A percentile compares a stretch with the other conserved stretches of the same genome.
Evolutionary conservation across 2,329 filamentous ascomycete genomes (phyloP).

Genomic region (Phaeosphaeria sp.): DNA sequence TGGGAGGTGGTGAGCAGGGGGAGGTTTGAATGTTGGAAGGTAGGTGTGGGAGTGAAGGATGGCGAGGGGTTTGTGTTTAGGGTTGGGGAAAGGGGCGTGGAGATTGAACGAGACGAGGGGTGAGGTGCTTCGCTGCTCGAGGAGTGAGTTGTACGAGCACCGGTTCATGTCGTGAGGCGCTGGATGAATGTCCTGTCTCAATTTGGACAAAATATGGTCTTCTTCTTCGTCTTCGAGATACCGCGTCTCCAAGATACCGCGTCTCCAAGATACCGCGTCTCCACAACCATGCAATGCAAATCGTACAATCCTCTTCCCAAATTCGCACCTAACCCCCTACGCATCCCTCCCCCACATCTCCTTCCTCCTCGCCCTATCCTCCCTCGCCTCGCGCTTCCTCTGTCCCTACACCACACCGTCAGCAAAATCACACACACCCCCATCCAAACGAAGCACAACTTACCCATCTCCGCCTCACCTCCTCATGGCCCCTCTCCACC

Average conservation of each 20-base stretch:
- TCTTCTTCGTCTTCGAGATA: background rate
- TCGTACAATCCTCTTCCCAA: background rate
- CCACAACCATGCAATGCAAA: background rate
- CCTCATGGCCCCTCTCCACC: conserved; percentile 58
- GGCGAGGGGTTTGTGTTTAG: conserved; percentile 37
- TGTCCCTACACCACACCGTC: too few relatives aligned
- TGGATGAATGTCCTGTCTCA: too few relatives aligned
- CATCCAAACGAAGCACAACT: too few relatives aligned
- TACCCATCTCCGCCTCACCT: conserved; percentile 65
- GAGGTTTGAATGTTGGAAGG: conserved; percentile 44
- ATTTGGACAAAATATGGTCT: background rate
- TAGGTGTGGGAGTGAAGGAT: conserved; percentile 20
- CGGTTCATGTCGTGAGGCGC: background rate
- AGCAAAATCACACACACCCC: too few relatives aligned
- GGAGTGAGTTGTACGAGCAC: background rate
- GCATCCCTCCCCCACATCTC: conserved; percentile 66
- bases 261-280: background rate
- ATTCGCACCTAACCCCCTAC: conserved; percentile 28
- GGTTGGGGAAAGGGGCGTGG: conserved; percentile 21
- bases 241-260: too few relatives aligned
- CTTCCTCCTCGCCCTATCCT: conserved; percentile 66
- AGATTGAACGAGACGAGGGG: conserved; percentile 14
- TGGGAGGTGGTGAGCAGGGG: conserved; percentile 46
- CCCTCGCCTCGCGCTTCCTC: conserved; percentile 65
- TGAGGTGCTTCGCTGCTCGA: too few relatives aligned